phyloP scores from a whole-genome alignment of 2,329 filamentous ascomycete species.

The Sarocladium strictum region DNA sequence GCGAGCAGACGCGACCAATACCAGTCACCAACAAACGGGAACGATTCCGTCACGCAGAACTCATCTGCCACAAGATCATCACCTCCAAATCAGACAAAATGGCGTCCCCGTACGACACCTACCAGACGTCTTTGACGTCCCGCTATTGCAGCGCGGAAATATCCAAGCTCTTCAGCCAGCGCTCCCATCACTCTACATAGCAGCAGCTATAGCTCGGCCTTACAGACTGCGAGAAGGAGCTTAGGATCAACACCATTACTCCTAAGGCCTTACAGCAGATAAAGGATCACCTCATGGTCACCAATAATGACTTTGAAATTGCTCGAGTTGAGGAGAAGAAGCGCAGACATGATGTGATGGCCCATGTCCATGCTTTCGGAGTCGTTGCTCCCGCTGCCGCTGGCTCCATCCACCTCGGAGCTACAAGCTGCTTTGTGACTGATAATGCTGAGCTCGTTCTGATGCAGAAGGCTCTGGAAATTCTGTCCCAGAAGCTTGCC shows the following conservation, averaged over 20 bases:
- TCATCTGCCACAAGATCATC: too few relatives aligned
- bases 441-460: conserved; percentile 78
- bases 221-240: conserved; percentile 74
- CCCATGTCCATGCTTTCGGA: conserved; percentile 69
- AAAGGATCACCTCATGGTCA: conserved; percentile 65
- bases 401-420: conserved; percentile 74
- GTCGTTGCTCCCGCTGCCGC: conserved; percentile 68
- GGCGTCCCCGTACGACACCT: conserved; percentile 21
- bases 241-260: conserved; percentile 67
- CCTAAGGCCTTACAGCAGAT: conserved; percentile 72
- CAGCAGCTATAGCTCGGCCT: conserved; percentile 83
- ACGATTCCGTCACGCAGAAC: too few relatives aligned
- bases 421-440: conserved; percentile 33
- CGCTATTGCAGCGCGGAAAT: conserved; percentile 73
- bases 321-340: conserved; percentile 71
- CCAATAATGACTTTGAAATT: conserved; percentile 70
- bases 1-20: too few relatives aligned
- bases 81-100: not conserved
- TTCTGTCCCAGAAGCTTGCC: conserved; percentile 73
- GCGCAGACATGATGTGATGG: conserved; percentile 43
- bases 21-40: too few relatives aligned
- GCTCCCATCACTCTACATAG: conserved; percentile 72
- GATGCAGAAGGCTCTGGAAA: conserved; percentile 54
- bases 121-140: conserved; percentile 63
- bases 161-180: conserved; percentile 72